Evolutionary conservation across 495 filamentous ascomycete genomes (phyloP).

Genomic region (Xylaria cubensis): DNA sequence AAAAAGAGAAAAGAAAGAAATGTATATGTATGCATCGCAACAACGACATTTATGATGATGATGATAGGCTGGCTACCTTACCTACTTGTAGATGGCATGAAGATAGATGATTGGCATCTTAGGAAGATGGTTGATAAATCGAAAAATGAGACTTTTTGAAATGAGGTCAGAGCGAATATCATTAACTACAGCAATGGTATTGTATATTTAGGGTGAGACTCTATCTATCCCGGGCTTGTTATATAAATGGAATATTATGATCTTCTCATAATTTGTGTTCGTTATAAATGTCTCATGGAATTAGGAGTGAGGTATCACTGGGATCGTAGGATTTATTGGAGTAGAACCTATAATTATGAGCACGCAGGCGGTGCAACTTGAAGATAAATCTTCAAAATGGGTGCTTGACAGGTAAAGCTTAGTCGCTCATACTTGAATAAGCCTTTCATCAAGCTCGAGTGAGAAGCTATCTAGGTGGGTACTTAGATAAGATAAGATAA

Average conservation of each 20-base stretch:
- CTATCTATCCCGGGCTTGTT: background rate
- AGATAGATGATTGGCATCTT: background rate
- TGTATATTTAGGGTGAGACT: background rate
- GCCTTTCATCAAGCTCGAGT: no score
- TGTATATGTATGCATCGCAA: background rate
- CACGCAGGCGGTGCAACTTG: background rate
- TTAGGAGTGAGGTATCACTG: no score
- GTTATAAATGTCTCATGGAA: background rate
- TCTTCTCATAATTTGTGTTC: background rate
- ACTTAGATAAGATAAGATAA: background rate
- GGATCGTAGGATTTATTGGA: background rate
- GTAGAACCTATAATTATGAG: background rate
- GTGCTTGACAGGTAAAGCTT: no score
- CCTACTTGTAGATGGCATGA: background rate
- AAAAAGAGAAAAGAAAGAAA: background rate
- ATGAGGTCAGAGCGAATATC: background rate
- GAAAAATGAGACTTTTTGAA: background rate
- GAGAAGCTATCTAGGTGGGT: background rate
- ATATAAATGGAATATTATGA: background rate
- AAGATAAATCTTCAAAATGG: background rate
- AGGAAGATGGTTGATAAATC: conserved; percentile 5
- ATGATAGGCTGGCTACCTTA: background rate
- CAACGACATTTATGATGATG: conserved; percentile 14
- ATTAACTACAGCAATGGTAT: background rate
- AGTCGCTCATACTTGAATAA: no score